Base-by-base conservation (phyloP, 306 rosid species). In the Inga leiocalycina region DNA sequence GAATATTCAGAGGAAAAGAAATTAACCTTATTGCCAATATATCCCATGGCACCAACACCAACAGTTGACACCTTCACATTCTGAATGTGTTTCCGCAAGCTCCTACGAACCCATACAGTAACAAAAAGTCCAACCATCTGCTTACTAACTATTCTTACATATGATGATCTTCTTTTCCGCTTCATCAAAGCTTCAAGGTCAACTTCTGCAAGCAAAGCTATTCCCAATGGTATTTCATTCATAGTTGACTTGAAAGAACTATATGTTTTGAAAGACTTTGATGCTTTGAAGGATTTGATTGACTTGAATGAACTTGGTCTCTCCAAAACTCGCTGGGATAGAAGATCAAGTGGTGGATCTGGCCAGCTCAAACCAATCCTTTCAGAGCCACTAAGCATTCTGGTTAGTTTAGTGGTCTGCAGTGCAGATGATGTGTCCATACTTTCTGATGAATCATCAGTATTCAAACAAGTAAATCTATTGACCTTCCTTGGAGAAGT, bases 21-120 rank as follows among this genome's bases (percentile, higher is more conserved):
- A 54, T 79, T n/a, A 32, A 94, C 99, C 97, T 97, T 97, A 94
- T 97, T 97, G 52, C 99, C 99, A 80, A 97, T 97, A 79, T 94
- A 97, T 75, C 99, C 99, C 99, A 97, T 94, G 71, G 91, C 88
- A 71, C 99, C 99, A 87, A 97, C 99, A 32, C 99, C 99, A 82
- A 94, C 98, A 46, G 94, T 97, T 83, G 99, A 97, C 77, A 97
- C 99, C 84, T 97, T 94, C 49, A 94, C 81, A 70, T 92, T 97
- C 80, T 93, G 98, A 83, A 97, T 94, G 83, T 94, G 97, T 79
- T 91, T 92, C 37, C 97, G 98, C 90, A 97, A 90, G 85, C 91
- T 86, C 88, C 94, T 89, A 56, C 97, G 99, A 73, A 94, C 99
- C 99, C 99, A 97, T 78, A 97, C 24, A n/a, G 97, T 92, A 72